These are phyloP conservation scores for Adiantum capillusveneris DNA, from an alignment of 75 land plant species.

Conservation along the genomic window DNA sequence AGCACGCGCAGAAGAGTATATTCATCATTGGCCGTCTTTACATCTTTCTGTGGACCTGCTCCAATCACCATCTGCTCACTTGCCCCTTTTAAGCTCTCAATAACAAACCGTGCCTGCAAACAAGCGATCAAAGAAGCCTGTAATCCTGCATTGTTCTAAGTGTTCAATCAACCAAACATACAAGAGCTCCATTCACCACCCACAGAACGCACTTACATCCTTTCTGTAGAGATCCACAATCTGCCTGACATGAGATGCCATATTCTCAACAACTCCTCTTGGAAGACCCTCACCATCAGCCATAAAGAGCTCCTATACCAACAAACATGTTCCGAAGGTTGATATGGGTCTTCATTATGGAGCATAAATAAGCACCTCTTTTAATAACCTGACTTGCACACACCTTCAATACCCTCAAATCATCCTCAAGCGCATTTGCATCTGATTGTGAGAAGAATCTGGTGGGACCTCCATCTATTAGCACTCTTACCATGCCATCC, in stretches of 20 bases:
- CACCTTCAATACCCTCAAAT: slow-evolving; percentile 82
- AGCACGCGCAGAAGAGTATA: slow-evolving; percentile 68
- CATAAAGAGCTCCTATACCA: slow-evolving; percentile 85
- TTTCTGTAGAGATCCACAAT: slow-evolving; percentile 58
- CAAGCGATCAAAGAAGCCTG: too few relatives aligned
- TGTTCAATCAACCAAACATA: too few relatives aligned
- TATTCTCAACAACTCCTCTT: slow-evolving; percentile 87
- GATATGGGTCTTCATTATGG: too few relatives aligned
- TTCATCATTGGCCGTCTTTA: slow-evolving; percentile 51
- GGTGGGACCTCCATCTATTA: slow-evolving; percentile 90
- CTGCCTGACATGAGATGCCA: slow-evolving; percentile 60
- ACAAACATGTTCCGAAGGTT: too few relatives aligned
- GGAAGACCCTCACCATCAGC: slow-evolving; percentile 98
- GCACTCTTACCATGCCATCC: slow-evolving; percentile 81
- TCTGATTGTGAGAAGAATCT: slow-evolving; percentile 66
- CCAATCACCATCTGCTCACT: slow-evolving; percentile 50
- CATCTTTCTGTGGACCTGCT: slow-evolving; percentile 25
- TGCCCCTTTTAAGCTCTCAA: slow-evolving; percentile 65
- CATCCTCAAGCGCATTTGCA: slow-evolving; percentile 73
- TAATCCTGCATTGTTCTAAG: too few relatives aligned
- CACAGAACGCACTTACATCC: slow-evolving; percentile 51
- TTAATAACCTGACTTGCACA: too few relatives aligned
- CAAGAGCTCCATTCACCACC: too few relatives aligned
- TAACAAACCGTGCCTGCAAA: slow-evolving; percentile 65
- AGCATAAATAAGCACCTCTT: too few relatives aligned